Percentiles rank a stretch among this genome's conserved stretches.
These are phyloP conservation scores for Tricholoma bakamatsutake DNA, from an alignment of 768 basidiomycete species.

Conservation along the genomic window DNA sequence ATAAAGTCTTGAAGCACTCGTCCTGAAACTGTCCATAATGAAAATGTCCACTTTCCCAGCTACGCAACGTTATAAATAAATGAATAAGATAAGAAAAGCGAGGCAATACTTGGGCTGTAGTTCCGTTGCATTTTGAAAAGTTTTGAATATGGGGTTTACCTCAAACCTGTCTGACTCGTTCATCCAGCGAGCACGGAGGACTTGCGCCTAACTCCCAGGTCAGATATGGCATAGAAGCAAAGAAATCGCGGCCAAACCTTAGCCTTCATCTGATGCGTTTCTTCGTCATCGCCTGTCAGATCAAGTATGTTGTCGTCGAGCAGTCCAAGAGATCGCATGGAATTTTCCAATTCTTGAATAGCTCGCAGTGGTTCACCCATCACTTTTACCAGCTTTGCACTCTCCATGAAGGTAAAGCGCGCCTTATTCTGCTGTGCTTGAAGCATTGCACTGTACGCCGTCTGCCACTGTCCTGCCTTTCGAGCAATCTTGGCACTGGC, in stretches of 20 bases:
- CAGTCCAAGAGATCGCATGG: slow-evolving; percentile 50
- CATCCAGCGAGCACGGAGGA: slow-evolving; percentile 89
- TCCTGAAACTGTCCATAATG: slow-evolving; percentile 89
- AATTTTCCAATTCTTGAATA: slow-evolving; percentile 78
- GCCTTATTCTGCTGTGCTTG: slow-evolving; percentile 76
- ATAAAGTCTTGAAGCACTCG: slow-evolving; percentile 56
- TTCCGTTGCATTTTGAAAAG: slow-evolving; percentile 47
- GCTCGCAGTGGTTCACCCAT: slow-evolving; percentile 81
- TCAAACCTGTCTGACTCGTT: slow-evolving; percentile 83
- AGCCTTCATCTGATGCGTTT: slow-evolving; percentile 51
- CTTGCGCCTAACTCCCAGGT: slow-evolving; percentile 50
- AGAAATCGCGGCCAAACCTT: slow-evolving; percentile 44
- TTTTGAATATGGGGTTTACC: slow-evolving; percentile 49
- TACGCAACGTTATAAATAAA: slow-evolving; percentile 19
- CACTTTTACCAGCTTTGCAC: slow-evolving; percentile 77
- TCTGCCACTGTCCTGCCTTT: slow-evolving; percentile 93
- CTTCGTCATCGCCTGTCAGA: slow-evolving; percentile 49
- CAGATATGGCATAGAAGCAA: not conserved
- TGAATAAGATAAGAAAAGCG: not conserved
- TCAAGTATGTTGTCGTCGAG: slow-evolving; percentile 45
- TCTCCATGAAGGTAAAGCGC: slow-evolving; percentile 81
- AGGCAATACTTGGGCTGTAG: slow-evolving; percentile 44
- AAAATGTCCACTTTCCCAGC: slow-evolving; percentile 84
- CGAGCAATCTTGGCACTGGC: slow-evolving; percentile 92
- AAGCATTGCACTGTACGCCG: slow-evolving; percentile 91